phyloP scores from a whole-genome alignment of 139 green algal species.

The Coelastrella sp. region DNA sequence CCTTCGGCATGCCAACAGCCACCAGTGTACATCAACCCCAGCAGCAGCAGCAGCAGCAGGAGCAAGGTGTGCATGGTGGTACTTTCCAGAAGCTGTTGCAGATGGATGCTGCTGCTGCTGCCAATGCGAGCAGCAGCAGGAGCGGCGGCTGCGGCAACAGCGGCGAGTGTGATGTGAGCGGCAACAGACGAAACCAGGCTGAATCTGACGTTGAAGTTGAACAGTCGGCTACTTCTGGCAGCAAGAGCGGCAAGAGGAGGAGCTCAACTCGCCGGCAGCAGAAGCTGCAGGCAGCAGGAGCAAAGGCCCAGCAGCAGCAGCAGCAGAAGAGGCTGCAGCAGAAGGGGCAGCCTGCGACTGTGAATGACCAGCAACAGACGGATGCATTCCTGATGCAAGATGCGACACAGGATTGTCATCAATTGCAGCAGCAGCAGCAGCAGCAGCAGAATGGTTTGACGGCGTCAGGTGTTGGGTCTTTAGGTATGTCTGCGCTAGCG shows the following conservation, averaged over 20 bases:
- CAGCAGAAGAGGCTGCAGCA: constrained; percentile 20
- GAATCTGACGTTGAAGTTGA: too few relatives aligned
- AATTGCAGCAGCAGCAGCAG: constrained; percentile 28
- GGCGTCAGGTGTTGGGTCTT: neutral
- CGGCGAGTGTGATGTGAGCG: neutral
- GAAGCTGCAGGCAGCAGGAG: neutral
- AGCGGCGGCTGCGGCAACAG: neutral
- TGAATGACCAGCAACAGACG: neutral
- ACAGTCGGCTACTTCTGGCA: too few relatives aligned
- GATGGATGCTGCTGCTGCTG: neutral
- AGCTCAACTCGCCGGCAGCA: neutral
- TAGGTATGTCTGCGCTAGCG: neutral
- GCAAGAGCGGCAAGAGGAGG: too few relatives aligned
- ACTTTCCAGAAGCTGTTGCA: too few relatives aligned
- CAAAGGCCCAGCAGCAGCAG: neutral
- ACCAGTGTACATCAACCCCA: neutral
- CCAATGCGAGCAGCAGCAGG: neutral
- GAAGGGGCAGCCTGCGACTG: neutral
- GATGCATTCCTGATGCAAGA: too few relatives aligned
- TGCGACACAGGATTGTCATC: too few relatives aligned
- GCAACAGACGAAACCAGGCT: neutral
- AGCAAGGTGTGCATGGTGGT: neutral
- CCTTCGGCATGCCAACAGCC: neutral
- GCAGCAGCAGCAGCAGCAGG: constrained; percentile 18
- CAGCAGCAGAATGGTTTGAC: neutral